Conservation (phyloP, 2,329 filamentous ascomycete genomes). For the Fusarium kyushuense region DNA sequence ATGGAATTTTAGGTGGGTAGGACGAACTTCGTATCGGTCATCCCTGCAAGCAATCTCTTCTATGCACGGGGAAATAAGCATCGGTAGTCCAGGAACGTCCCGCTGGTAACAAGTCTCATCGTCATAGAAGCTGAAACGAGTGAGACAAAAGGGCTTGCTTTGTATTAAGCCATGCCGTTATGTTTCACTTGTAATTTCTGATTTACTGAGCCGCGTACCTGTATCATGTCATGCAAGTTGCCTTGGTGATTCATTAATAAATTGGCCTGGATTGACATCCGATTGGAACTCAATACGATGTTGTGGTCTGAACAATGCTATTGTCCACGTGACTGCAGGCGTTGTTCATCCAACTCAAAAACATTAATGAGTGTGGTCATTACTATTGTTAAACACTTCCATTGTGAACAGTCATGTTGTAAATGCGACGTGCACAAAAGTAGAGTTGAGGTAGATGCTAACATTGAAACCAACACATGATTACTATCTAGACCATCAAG, state of each 20-base stretch:
- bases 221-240: constrained; percentile 2
- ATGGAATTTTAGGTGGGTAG: neutral
- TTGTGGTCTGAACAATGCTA: neutral
- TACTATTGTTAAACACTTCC: neutral
- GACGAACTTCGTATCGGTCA: constrained; percentile 12
- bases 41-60: constrained; percentile 8
- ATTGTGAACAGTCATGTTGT: too few relatives aligned
- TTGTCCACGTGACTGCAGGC: neutral
- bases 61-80: constrained; percentile 15
- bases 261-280: neutral
- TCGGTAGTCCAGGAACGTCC: constrained; percentile 10
- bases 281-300: neutral
- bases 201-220: constrained; percentile 4
- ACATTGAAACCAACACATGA: neutral
- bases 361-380: fast-evolving
- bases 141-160: constrained; percentile 9
- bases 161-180: neutral
- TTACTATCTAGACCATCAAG: neutral
- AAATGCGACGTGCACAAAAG: too few relatives aligned
- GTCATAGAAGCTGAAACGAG: constrained; percentile 23
- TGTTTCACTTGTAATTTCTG: constrained; percentile 22
- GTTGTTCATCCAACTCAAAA: too few relatives aligned
- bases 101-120: constrained; percentile 12
- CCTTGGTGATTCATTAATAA: constrained; percentile 13
- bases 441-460: neutral